These are phyloP conservation scores for Vanrija humicola DNA, from an alignment of 1,284 basidiomycete genomes.

Conservation along the genomic window DNA sequence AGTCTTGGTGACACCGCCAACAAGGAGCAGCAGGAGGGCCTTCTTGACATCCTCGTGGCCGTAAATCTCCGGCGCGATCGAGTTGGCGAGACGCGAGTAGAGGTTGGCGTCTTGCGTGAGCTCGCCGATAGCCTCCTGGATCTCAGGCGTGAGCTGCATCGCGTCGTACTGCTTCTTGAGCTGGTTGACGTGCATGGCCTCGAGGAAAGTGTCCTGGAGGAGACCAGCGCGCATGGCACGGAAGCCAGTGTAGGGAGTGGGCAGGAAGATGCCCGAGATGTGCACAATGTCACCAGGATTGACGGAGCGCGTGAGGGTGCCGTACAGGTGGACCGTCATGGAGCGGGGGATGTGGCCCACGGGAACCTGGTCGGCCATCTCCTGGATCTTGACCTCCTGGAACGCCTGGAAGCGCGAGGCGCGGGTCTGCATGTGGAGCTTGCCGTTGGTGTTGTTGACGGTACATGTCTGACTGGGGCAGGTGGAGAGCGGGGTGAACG, in stretches of 20 bases:
- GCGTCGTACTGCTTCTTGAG: slow-evolving; percentile 97
- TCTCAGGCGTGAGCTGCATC: slow-evolving; percentile 86
- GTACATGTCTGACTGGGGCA: slow-evolving; percentile 83
- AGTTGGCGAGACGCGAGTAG: slow-evolving; percentile 60
- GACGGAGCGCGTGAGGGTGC: slow-evolving; percentile 82
- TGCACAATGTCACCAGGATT: slow-evolving; percentile 96
- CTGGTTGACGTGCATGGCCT: slow-evolving; percentile 85
- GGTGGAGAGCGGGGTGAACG: slow-evolving; percentile 81
- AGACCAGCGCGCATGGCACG: slow-evolving; percentile 88
- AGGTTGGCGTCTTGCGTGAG: slow-evolving; percentile 72
- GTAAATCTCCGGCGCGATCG: slow-evolving; percentile 97
- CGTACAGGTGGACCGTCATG: slow-evolving; percentile 93
- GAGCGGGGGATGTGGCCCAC: slow-evolving; percentile 98
- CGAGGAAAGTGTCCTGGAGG: slow-evolving; percentile 95
- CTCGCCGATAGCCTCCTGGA: slow-evolving; percentile 65
- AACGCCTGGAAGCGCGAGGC: slow-evolving; percentile 97
- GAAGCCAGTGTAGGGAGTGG: slow-evolving; percentile 84
- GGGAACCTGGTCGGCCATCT: slow-evolving; percentile 99
- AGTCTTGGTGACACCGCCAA: slow-evolving; percentile 91
- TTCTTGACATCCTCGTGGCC: slow-evolving; percentile 98
- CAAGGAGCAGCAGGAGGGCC: slow-evolving; percentile 85
- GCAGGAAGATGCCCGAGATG: slow-evolving; percentile 81
- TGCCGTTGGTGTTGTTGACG: slow-evolving; percentile 82
- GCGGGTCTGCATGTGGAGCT: slow-evolving; percentile 96
- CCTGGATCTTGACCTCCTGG: slow-evolving; percentile 98